These are phyloP conservation scores for Auxenochlorella pyrenoidosa DNA, from an alignment of 139 green algal species.

Conservation along the genomic window DNA sequence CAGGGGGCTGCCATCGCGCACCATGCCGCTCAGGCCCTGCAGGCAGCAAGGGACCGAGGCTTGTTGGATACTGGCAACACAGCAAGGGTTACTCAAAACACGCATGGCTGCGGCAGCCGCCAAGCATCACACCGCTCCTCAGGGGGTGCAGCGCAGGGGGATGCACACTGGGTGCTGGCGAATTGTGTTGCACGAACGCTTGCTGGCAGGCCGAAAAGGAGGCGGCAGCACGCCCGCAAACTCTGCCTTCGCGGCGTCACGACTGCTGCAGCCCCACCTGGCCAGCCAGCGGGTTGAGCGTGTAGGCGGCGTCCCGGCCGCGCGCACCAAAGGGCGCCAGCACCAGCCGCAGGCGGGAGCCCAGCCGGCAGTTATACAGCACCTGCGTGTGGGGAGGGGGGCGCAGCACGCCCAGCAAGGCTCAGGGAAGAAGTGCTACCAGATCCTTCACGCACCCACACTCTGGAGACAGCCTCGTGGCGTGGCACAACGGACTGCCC, in stretches of 20 bases:
- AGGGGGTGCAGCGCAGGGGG: too few species aligned
- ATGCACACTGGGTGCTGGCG: too few species aligned
- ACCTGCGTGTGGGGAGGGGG: conserved; percentile 33
- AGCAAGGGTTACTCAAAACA: background rate
- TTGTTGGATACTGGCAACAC: background rate
- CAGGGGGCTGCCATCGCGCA: conserved; percentile 39
- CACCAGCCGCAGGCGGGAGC: conserved; percentile 32
- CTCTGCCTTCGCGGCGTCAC: too few species aligned
- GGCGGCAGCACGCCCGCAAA: too few species aligned
- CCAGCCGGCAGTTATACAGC: conserved; percentile 45
- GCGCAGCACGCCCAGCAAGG: background rate
- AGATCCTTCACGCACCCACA: background rate
- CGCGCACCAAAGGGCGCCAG: conserved; percentile 56
- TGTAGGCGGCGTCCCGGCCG: conserved; percentile 44
- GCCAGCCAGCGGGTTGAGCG: conserved; percentile 47
- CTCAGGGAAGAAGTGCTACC: background rate
- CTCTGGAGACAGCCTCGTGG: background rate
- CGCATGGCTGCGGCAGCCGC: background rate
- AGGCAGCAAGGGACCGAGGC: background rate
- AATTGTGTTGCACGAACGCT: too few species aligned
- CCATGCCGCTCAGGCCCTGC: conserved; percentile 37
- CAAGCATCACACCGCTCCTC: background rate
- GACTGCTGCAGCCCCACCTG: background rate
- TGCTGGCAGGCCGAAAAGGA: too few species aligned
- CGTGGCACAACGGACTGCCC: too few species aligned